phyloP scores from a whole-genome alignment of 345 rosid genomes.

The Lepidium aucheri region DNA sequence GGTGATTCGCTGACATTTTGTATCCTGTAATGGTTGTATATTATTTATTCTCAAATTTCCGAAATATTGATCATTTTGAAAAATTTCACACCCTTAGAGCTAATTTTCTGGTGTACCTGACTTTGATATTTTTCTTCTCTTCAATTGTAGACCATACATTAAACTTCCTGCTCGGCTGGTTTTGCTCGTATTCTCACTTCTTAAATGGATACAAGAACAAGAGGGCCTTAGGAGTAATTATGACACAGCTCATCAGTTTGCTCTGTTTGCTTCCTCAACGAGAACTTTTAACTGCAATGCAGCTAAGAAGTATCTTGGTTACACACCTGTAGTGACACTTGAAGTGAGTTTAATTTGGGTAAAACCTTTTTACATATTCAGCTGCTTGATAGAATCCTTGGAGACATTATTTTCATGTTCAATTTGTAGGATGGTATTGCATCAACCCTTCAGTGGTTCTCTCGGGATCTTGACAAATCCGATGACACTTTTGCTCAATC shows the following conservation, averaged over 20 bases:
- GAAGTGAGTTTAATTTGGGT: slow-evolving; percentile 41
- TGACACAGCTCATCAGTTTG: slow-evolving; percentile 39
- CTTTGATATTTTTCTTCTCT: slow-evolving; percentile 2
- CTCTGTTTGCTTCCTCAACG: slow-evolving; percentile 55
- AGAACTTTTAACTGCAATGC: slow-evolving; percentile 81
- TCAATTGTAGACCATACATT: slow-evolving; percentile 63
- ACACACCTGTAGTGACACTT: slow-evolving; percentile 56
- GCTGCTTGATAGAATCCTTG: neutral
- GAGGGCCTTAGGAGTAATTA: slow-evolving; percentile 35
- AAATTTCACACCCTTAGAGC: neutral
- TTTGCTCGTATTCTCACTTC: slow-evolving; percentile 34
- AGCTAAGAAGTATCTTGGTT: slow-evolving; percentile 65
- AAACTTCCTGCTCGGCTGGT: slow-evolving; percentile 53
- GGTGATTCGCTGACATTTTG: neutral
- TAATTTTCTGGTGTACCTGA: slow-evolving; percentile 3
- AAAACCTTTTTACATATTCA: neutral
- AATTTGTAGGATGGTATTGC: slow-evolving; percentile 64
- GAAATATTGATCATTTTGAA: neutral
- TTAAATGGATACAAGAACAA: slow-evolving; percentile 46
- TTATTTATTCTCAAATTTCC: neutral
- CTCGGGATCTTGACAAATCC: slow-evolving; percentile 42
- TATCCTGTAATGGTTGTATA: neutral
- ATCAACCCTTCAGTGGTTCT: slow-evolving; percentile 55
- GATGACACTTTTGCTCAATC: slow-evolving; percentile 36
- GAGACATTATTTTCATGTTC: neutral